Evolutionary conservation across 1,284 basidiomycete genomes (phyloP), one percentile per base, ranked within the genome.

Genomic region (Apiotrichum sp.): DNA sequence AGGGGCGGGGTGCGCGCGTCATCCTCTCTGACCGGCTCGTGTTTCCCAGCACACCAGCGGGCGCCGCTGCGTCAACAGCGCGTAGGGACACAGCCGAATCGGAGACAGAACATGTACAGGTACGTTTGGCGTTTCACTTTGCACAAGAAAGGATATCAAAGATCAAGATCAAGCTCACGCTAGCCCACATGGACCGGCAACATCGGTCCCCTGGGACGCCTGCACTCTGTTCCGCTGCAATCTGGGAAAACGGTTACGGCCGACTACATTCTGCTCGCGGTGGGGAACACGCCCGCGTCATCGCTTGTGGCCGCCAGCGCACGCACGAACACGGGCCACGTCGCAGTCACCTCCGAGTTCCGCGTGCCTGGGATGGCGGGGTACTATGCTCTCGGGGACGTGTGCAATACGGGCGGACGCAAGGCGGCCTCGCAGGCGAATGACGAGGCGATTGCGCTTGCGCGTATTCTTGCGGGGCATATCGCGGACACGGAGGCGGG

Each of bases 221-320:
- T 22, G 22, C 22, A 22, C 22, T 22, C 22, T 22, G 22, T 22
- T 22, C 22, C 22, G 22, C 22, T 22, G 22, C 22, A 22, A 22
- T 22, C 22, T 22, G 22, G 22, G 22, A 22, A 22, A 22, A 22
- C 22, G 22, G 22, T 78, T n/a, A 52, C 66, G 38, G 73, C 76
- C 50, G 78, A 79, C 62, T 79, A 68, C 55, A 64, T 80, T 34
- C 71, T 79, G 41, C 40, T 76, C 46, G 69, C 72, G 2, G 65
- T 67, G 6, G 79, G 79, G 6, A 76, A 74, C 57, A 63, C 58
- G 35, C 70, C 77, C 11, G 74, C 77, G 54, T 67, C 73, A 0
- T 3, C 1, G 14, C 16, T 47, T 3, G 13, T 47, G 10, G 43
- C 59, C 7, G 43, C 59, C 1, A 13, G 50, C 5, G 69, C 75